A percentile compares a stretch with the other conserved stretches of the same genome.
These are phyloP conservation scores for Glycine tomentella DNA, from an alignment of 306 rosid genomes.

Conservation along the genomic window DNA sequence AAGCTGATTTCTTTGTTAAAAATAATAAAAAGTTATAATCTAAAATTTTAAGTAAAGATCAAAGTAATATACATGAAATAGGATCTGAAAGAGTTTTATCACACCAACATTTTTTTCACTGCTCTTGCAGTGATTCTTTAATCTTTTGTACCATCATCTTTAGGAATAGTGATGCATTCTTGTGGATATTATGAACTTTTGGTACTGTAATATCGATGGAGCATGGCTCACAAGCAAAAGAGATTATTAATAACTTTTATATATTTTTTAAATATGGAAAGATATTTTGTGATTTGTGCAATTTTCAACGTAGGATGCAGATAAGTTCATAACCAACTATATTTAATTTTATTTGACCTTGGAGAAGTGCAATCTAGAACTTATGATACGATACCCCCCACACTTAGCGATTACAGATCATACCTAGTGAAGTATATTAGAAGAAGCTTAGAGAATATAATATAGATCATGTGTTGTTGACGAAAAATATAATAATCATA, in stretches of 20 bases:
- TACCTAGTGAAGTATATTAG: neutral
- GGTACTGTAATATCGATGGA: neutral
- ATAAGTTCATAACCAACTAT: neutral
- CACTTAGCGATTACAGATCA: neutral
- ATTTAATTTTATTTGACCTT: constrained; percentile 1
- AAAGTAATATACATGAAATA: neutral
- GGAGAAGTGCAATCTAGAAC: neutral
- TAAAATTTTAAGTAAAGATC: neutral
- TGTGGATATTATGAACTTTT: neutral
- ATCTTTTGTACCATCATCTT: no score
- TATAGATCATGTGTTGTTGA: neutral
- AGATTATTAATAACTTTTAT: no score
- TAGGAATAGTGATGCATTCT: neutral
- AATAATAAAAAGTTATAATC: neutral
- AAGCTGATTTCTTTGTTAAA: neutral
- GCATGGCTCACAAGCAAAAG: neutral
- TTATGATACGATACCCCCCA: neutral
- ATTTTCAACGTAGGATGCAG: neutral
- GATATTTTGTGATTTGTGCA: neutral
- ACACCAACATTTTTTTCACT: neutral
- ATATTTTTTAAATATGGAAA: neutral
- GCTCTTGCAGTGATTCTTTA: neutral
- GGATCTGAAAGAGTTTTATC: neutral
- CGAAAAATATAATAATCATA: neutral
- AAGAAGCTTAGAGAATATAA: neutral